A percentile compares a stretch with the other conserved stretches of the same genome.
Conservation (phyloP, 1,284 basidiomycete genomes). For the Salmacisia buchloeana region DNA sequence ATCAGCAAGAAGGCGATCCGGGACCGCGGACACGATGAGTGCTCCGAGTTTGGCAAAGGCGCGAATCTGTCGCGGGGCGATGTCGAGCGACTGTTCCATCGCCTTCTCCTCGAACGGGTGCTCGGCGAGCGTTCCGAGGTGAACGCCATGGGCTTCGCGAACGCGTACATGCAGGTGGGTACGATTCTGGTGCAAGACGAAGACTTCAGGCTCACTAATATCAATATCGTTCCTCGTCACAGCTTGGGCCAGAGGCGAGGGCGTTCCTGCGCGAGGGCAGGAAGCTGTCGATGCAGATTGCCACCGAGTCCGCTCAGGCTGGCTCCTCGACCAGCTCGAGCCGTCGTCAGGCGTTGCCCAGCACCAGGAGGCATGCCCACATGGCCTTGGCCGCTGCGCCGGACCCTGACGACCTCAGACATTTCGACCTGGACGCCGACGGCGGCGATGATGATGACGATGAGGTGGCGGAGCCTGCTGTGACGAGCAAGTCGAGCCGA, state of each 20-base stretch:
- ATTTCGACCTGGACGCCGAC: not conserved
- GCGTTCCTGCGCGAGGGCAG: not conserved
- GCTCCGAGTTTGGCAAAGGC: slow-evolving; percentile 60
- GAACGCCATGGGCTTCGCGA: slow-evolving; percentile 49
- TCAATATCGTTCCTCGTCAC: not conserved
- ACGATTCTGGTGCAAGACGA: no score
- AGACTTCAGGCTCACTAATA: no score
- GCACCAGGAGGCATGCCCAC: not conserved
- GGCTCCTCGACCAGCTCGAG: not conserved
- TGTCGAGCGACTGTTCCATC: slow-evolving; percentile 63
- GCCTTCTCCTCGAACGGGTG: slow-evolving; percentile 56
- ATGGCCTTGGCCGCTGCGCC: no score
- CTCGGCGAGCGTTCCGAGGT: slow-evolving; percentile 48
- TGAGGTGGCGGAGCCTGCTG: no score
- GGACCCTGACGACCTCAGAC: not conserved
- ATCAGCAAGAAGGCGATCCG: slow-evolving; percentile 57
- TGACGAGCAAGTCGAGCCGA: no score
- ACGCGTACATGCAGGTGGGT: slow-evolving; percentile 47
- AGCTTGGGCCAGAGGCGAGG: not conserved
- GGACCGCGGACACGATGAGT: slow-evolving; percentile 56
- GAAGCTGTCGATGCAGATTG: not conserved
- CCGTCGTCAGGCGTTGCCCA: not conserved
- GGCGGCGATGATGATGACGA: not conserved
- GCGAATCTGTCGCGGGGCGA: slow-evolving; percentile 56
- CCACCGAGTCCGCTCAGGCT: not conserved